Percentiles rank a stretch among this genome's conserved stretches.
These are phyloP conservation scores for Melaleuca alternifolia DNA, from an alignment of 345 rosid species.

Conservation along the genomic window DNA sequence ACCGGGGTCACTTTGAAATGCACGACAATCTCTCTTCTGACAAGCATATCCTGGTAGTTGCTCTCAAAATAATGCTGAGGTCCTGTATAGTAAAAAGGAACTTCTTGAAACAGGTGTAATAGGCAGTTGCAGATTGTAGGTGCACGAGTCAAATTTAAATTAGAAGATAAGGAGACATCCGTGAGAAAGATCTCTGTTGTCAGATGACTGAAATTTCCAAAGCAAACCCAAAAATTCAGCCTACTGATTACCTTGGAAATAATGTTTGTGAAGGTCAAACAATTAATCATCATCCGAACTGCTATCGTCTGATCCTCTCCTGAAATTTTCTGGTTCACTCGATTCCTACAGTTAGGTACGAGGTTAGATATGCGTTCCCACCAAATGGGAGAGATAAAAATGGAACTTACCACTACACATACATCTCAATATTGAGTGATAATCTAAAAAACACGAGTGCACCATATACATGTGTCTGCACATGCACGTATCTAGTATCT, in stretches of 20 bases:
- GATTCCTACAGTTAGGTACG: constrained; percentile 32
- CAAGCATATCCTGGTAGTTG: not conserved
- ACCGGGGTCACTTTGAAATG: not conserved
- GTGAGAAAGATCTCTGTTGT: not conserved
- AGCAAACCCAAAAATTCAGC: not conserved
- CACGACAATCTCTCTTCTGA: not conserved
- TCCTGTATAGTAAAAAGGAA: not conserved
- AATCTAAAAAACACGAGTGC: not conserved
- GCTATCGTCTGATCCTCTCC: constrained; percentile 40
- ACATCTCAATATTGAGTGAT: not conserved
- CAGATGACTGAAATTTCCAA: not conserved
- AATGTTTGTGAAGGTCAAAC: not conserved
- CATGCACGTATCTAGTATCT: not conserved
- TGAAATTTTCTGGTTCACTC: constrained; percentile 29
- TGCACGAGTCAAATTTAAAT: not conserved
- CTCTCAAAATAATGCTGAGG: not conserved
- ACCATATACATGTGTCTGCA: not conserved
- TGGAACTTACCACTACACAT: not conserved
- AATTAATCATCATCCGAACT: constrained; percentile 47
- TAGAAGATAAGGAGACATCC: not conserved
- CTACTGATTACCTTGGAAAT: not conserved
- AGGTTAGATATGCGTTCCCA: not conserved
- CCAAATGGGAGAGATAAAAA: not conserved
- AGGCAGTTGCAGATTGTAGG: not conserved
- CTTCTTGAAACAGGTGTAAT: not conserved